These are phyloP conservation scores for Scenedesmus sp. DNA, from an alignment of 163 green algal genomes.

Conservation along the genomic window DNA sequence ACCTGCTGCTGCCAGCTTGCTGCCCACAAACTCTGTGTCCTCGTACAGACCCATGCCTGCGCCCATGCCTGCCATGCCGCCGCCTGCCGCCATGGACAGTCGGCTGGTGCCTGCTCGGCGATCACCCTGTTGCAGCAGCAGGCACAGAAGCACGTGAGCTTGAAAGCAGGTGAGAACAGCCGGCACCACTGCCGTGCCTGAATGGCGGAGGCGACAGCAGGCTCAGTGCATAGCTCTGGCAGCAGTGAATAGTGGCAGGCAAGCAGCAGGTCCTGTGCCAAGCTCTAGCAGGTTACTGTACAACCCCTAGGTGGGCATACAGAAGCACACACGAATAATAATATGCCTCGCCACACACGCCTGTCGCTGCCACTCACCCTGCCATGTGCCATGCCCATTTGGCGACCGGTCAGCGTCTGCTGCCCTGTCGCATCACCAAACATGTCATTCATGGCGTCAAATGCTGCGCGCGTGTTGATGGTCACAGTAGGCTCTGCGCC, in stretches of 20 bases:
- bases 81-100: neutral
- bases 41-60: slow-evolving; percentile 57
- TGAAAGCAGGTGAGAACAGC: neutral
- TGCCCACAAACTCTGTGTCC: slow-evolving; percentile 53
- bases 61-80: slow-evolving; percentile 10
- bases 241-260: neutral
- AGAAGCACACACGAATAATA: neutral
- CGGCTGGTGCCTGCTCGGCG: neutral
- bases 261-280: neutral
- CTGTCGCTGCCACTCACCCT: slow-evolving; percentile 11
- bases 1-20: slow-evolving; percentile 6
- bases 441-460: slow-evolving; percentile 79
- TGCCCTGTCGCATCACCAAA: slow-evolving; percentile 64
- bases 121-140: neutral
- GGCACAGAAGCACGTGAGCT: neutral
- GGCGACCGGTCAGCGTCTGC: slow-evolving; percentile 11
- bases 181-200: too few relatives aligned
- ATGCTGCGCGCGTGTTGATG: slow-evolving; percentile 74
- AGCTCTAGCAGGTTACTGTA: neutral
- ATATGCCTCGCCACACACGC: too few relatives aligned
- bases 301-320: too few relatives aligned
- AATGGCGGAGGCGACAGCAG: neutral
- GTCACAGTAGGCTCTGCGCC: slow-evolving; percentile 79
- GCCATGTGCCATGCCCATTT: neutral
- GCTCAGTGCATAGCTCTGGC: neutral